phyloP scores from a whole-genome alignment of 257 asterid species.

The Fraxinus pennsylvanica region DNA sequence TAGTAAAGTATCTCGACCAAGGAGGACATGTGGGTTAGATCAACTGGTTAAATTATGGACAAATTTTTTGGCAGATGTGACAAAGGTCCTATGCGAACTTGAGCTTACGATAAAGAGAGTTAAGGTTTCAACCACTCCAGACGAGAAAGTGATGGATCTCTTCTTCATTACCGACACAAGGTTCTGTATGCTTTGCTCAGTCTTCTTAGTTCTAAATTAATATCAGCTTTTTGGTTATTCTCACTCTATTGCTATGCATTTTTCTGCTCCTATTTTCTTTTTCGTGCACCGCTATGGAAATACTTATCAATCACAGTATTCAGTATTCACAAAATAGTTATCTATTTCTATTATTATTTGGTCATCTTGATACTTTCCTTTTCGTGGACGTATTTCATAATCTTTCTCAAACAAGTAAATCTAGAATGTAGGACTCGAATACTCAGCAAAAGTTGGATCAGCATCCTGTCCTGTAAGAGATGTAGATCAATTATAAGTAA shows the following conservation, averaged over 20 bases:
- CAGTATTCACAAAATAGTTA: background rate
- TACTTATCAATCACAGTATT: background rate
- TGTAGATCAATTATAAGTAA: background rate
- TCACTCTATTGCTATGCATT: background rate
- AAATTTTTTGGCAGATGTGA: constrained; percentile 35
- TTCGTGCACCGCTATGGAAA: background rate
- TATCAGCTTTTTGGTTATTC: background rate
- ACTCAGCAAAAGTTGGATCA: background rate
- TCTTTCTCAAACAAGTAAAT: background rate
- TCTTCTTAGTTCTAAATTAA: background rate
- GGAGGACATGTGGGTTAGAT: background rate
- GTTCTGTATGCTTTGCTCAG: constrained; percentile 4
- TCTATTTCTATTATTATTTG: background rate
- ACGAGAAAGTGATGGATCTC: constrained; percentile 53
- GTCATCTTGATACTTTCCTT: background rate
- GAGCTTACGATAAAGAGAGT: constrained; percentile 53
- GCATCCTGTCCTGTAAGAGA: background rate
- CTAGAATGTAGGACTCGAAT: background rate
- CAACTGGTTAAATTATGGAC: background rate
- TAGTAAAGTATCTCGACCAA: background rate
- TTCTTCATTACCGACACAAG: constrained; percentile 53
- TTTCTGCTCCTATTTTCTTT: background rate
- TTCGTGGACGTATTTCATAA: background rate
- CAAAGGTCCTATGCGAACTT: constrained; percentile 48
- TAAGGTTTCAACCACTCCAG: constrained; percentile 59